Percentiles rank a stretch among this genome's conserved stretches.
Evolutionary conservation across 441 rosid genomes (phyloP).

Genomic region (Kokia cookei): DNA sequence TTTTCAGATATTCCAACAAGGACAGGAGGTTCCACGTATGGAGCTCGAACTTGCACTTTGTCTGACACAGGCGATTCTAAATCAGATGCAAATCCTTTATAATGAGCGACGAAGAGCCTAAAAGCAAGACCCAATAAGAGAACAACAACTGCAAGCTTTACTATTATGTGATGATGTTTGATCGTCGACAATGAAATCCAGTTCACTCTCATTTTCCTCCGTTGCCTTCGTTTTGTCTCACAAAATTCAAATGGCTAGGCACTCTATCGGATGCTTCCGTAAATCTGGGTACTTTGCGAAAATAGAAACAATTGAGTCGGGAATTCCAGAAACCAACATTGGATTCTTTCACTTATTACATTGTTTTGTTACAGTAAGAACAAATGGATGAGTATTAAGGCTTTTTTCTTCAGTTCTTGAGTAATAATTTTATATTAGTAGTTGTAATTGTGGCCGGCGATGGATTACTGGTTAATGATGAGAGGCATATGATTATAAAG

Average conservation of each 20-base stretch:
- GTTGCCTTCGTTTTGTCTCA: not conserved
- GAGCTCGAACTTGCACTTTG: slow-evolving; percentile 12
- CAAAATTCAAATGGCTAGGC: not conserved
- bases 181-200: slow-evolving; percentile 30
- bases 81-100: slow-evolving; percentile 34
- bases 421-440: not conserved
- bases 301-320: not conserved
- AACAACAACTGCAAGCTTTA: slow-evolving; percentile 43
- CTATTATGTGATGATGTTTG: slow-evolving; percentile 40
- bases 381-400: not conserved
- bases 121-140: slow-evolving; percentile 52
- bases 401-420: no score
- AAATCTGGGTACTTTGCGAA: not conserved
- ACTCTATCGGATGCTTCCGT: not conserved
- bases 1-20: slow-evolving; percentile 26
- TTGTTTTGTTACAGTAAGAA: not conserved
- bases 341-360: not conserved
- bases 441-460: not conserved
- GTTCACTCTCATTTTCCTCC: slow-evolving; percentile 38
- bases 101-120: slow-evolving; percentile 43
- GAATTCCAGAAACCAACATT: slow-evolving; percentile 8
- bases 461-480: not conserved
- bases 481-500: not conserved
- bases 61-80: slow-evolving; percentile 33
- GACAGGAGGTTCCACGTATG: slow-evolving; percentile 12